These are phyloP conservation scores for Cladorrhinum samala DNA, from an alignment of 495 filamentous ascomycete species.

Conservation along the genomic window DNA sequence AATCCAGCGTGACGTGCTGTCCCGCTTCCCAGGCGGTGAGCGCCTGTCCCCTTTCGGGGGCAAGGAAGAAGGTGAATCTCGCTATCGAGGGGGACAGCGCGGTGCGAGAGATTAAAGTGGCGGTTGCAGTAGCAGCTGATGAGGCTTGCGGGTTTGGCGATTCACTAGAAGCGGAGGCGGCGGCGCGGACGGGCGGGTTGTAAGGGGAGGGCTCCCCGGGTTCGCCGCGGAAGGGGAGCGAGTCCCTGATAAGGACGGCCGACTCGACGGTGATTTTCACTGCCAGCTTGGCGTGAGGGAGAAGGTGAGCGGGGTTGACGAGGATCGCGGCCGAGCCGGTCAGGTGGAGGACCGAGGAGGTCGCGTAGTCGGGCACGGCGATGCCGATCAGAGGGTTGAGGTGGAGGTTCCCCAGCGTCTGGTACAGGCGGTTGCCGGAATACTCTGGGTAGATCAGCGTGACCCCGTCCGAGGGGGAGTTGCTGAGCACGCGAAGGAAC, in stretches of 20 bases:
- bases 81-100: conserved; percentile 57
- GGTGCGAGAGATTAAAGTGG: conserved; percentile 48
- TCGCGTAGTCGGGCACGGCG: conserved; percentile 64
- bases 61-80: conserved; percentile 56
- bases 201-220: conserved; percentile 60
- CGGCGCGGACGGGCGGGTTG: conserved; percentile 41
- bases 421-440: conserved; percentile 75
- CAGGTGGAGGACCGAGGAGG: conserved; percentile 60
- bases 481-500: conserved; percentile 60
- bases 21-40: conserved; percentile 52
- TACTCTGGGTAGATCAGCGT: conserved; percentile 72
- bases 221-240: conserved; percentile 60
- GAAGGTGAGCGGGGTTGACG: conserved; percentile 43
- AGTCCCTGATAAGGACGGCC: conserved; percentile 54
- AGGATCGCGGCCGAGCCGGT: conserved; percentile 63
- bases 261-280: conserved; percentile 57
- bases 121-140: conserved; percentile 26
- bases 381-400: conserved; percentile 58
- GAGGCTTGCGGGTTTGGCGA: conserved; percentile 1
- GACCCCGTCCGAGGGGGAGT: conserved; percentile 33
- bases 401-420: conserved; percentile 69
- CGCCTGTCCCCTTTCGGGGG: neutral
- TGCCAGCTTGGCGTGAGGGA: conserved; percentile 65
- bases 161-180: conserved; percentile 22
- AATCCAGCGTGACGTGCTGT: conserved; percentile 69